These are phyloP conservation scores for Aspergillus sp. DNA, from an alignment of 2,329 filamentous ascomycete species.

Conservation along the genomic window DNA sequence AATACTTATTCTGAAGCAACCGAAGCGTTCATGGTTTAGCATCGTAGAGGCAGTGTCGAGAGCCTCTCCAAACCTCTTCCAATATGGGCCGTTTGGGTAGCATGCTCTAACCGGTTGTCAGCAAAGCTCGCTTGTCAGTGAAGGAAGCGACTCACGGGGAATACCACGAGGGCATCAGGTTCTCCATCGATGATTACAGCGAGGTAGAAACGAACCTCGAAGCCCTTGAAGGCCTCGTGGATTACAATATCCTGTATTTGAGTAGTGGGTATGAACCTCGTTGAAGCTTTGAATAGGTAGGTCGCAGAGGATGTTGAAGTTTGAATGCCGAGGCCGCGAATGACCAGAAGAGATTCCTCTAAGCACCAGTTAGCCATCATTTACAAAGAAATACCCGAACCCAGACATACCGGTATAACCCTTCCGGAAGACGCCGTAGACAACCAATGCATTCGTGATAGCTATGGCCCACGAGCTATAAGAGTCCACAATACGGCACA, in stretches of 20 bases:
- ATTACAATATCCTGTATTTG: conserved; percentile 90
- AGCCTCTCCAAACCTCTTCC: conserved; percentile 83
- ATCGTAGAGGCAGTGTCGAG: conserved; percentile 73
- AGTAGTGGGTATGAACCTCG: conserved; percentile 79
- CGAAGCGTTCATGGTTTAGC: conserved; percentile 35
- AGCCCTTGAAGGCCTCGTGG: conserved; percentile 87
- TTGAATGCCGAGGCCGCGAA: conserved; percentile 84
- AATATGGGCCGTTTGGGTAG: conserved; percentile 65
- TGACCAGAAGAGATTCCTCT: conserved; percentile 78
- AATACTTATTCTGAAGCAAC: neutral
- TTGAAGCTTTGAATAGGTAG: conserved; percentile 54
- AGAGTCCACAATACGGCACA: conserved; percentile 28
- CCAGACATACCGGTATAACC: conserved; percentile 41
- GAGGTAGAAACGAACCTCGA: conserved; percentile 83
- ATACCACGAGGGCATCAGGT: conserved; percentile 85
- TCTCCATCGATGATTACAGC: conserved; percentile 85
- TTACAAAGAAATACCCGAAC: neutral
- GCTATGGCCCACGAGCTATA: conserved; percentile 36
- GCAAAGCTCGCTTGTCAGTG: conserved; percentile 1
- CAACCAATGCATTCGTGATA: conserved; percentile 27
- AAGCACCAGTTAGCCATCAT: conserved; percentile 37
- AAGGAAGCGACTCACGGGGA: conserved; percentile 50
- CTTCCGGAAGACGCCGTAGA: conserved; percentile 39
- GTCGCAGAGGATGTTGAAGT: conserved; percentile 63
- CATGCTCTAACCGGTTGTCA: conserved; percentile 41